Conservation (phyloP, 2,329 filamentous ascomycete species). For the Metarhizium album region DNA sequence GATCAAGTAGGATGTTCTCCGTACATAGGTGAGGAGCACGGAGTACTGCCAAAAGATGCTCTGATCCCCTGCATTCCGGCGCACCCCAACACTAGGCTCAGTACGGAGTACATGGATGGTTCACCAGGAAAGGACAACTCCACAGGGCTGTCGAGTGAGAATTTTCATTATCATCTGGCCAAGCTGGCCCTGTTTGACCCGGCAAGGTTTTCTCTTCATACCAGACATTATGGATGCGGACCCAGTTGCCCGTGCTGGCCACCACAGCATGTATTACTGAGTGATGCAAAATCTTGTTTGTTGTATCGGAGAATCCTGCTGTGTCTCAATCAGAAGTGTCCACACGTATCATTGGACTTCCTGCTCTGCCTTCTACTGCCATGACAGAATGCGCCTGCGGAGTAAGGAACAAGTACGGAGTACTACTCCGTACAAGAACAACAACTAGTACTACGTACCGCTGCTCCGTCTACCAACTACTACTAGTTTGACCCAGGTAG, state of each 20-base stretch:
- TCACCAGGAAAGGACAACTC: not conserved
- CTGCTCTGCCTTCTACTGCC: not conserved
- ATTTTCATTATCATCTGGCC: not conserved
- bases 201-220: constrained; percentile 5
- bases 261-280: no score
- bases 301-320: not conserved
- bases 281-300: not conserved
- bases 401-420: no score
- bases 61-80: not conserved
- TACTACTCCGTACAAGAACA: no score
- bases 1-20: no score
- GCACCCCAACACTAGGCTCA: not conserved
- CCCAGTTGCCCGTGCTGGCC: no score
- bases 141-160: not conserved
- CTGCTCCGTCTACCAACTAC: no score
- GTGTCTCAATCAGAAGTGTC: not conserved
- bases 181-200: not conserved
- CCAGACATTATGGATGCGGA: constrained; percentile 1
- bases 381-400: not conserved
- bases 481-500: no score
- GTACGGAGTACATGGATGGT: not conserved
- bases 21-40: not conserved
- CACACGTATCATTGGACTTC: not conserved
- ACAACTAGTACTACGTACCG: no score
- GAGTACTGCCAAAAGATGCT: not conserved